Evolutionary conservation across 441 rosid genomes (phyloP), one percentile per base, ranked within the genome.

Genomic region (Flueggea neowawraea): DNA sequence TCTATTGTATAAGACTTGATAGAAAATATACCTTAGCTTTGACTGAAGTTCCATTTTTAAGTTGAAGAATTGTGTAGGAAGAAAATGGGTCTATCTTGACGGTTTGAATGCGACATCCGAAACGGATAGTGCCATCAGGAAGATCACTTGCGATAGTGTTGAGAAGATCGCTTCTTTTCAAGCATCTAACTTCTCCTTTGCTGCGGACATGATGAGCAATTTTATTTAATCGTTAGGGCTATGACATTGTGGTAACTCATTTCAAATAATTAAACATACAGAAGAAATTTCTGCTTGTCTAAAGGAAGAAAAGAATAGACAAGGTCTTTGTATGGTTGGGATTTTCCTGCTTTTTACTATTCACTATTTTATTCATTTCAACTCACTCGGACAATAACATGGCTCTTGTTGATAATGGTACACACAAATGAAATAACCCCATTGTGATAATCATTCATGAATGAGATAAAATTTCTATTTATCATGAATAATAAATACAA

Each of bases 121-220:
- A 70, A 7, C 73, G 71, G n/a, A 84, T 55, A 2, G 75, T 79
- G 12, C 64, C 74, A 0, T 4, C 12, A 4, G 86, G 89, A 62
- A 81, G 80, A 61, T 70, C 65, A 58, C 62, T 57, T 9, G 84
- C 83, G 16, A 87, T 49, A 9, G 80, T 64, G 17, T 69, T 51
- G 6, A 87, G 54, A 33, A 85, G 67, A 64, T 80, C 75, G 57
- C 69, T 71, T 28, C 91, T 68, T 61, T 74, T 49, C 17, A 85
- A 17, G 57, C 83, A 78, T 31, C 85, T 72, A 8, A 58, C 66
- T 69, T 88, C 95, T 14, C 86, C 84, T 15, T 31, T n/a, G 45
- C 71, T 69, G 47, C 52, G 16, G 8, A 36, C 36, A 47, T 14
- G 9, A n/a, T 14, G 15, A 17, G 2, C 2, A 7, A 0, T 51